Evolutionary conservation across 495 filamentous ascomycete genomes (phyloP).

Genomic region (Tuber magnatum): DNA sequence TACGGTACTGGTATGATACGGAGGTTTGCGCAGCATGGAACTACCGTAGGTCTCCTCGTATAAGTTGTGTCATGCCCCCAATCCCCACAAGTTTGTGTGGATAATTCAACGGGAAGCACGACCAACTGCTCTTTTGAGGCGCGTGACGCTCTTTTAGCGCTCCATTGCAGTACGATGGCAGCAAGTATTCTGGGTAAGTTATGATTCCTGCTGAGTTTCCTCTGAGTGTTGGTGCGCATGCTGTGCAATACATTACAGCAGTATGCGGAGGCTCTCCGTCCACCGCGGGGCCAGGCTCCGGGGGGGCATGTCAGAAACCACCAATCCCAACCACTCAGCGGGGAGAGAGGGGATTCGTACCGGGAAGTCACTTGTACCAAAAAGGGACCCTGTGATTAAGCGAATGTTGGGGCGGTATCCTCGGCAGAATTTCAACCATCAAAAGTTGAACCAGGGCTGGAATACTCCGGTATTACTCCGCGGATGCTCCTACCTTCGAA

Average conservation of each 20-base stretch:
- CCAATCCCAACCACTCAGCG: background rate
- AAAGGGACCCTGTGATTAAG: background rate
- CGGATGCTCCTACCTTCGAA: background rate
- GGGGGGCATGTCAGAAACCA: background rate
- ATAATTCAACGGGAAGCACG: background rate
- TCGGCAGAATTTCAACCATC: background rate
- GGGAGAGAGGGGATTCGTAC: background rate
- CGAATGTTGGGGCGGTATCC: constrained; percentile 1
- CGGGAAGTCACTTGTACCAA: background rate
- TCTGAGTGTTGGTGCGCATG: background rate
- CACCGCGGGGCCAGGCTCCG: background rate
- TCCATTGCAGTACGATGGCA: background rate
- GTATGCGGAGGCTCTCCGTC: background rate
- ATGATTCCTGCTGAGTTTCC: background rate
- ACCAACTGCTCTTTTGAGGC: background rate
- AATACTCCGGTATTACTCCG: background rate
- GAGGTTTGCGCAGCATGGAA: constrained; percentile 28
- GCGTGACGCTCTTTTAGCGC: background rate
- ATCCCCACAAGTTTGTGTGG: background rate
- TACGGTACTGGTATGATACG: constrained; percentile 25
- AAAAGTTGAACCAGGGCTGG: background rate
- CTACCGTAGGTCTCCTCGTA: constrained; percentile 5
- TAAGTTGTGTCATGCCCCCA: background rate
- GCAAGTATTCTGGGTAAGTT: background rate
- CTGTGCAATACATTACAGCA: background rate